Base-by-base conservation (phyloP, 2,329 filamentous ascomycete genomes). In the Huntiella decipiens region DNA sequence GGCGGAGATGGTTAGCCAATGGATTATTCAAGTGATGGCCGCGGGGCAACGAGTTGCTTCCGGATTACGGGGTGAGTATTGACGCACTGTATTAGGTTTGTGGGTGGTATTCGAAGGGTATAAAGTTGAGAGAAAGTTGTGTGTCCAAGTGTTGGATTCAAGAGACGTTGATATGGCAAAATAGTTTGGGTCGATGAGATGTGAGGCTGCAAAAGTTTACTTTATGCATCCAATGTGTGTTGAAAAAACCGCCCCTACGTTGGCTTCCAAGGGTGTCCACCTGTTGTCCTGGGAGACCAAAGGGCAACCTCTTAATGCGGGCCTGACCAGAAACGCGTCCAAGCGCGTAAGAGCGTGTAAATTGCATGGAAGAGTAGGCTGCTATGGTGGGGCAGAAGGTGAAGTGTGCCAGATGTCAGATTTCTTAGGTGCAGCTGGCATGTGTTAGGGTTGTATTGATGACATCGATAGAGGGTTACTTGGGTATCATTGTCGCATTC, bases 81-180 rank as follows among this genome's bases (percentile, higher is more conserved):
- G 35, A 45, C 46, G 34, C 45, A 48, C 46, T 48, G 42, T 41
- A 44, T 44, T 31, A 38, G 33, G 36, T 48, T 16, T 43, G 19
- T 28, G 22, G 7, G 8, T 28, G 22, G 22, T 28, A 28, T 28
- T 28, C 10, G 3, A 28, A 28, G 19, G 19, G 19, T 45, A 22
- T 45, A 3, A 17, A 31, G 12, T 16, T 15, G 12, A 32, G 13
- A 38, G 4, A n/a, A 15, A 15, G 7, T 45, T 4, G 22, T 33
- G 15, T 38, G 12, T 12, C 16, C 40, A 35, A 31, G 17, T 35
- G 13, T n/a, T 6, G 12, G 15, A 36, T 36, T 36, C 1, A 16
- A 32, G 40, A 11, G 6, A 15, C 28, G 15, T 12, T 11, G n/a
- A 43, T 16, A 33, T 16, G 17, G 16, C 11, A 34, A 38, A 34